Base-by-base conservation (phyloP, 192 early-diverging fungal genomes). In the Coemansia sp. region DNA sequence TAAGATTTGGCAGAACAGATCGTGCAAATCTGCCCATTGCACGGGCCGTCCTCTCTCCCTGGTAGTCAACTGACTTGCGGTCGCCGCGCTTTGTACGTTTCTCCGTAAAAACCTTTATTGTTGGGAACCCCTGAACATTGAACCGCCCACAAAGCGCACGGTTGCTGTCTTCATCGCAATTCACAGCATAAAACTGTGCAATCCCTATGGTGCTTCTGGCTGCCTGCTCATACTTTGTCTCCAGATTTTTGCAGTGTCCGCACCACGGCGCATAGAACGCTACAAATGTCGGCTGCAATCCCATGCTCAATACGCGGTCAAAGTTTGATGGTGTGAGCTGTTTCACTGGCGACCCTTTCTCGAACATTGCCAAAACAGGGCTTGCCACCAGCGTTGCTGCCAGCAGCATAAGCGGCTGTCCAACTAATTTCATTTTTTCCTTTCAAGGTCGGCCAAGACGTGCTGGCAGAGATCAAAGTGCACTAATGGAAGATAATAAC, bases 211-310 rank as follows among this genome's bases (percentile, higher is more conserved):
- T 68, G 68, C 94, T 94, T 26, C 80, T 77, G 11, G 95, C 97
- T 0, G 91, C 97, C 43, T 92, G 92, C 66, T 94, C 91, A 84
- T 94, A 99, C 52, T 92, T 91, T 16, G 95, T 95, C 18, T 86
- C 90, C 65, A 95, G 69, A 22, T 82, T 90, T 84, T 95, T 87
- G 76, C 96, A 98, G 79, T 96, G 92, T 19, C 94, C 94, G 79
- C 95, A 96, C 93, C 96, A 98, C 36, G 96, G 97, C 11, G 95
- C 97, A 69, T 90, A 97, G 76, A 98, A 98, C 74, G 96, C 94
- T 21, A 93, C 91, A 63, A 94, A 86, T 15, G 92, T 93, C 8
- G 90, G 85, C 70, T 94, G 76, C 9, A 90, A 80, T 65, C 90
- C 87, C 5, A 76, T 72, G n/a, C 84, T 65, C 71, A 94, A 73